Percentiles rank a stretch among this genome's conserved stretches.
Evolutionary conservation across 495 filamentous ascomycete genomes (phyloP).

Genomic region (Daldinia vernicosa): DNA sequence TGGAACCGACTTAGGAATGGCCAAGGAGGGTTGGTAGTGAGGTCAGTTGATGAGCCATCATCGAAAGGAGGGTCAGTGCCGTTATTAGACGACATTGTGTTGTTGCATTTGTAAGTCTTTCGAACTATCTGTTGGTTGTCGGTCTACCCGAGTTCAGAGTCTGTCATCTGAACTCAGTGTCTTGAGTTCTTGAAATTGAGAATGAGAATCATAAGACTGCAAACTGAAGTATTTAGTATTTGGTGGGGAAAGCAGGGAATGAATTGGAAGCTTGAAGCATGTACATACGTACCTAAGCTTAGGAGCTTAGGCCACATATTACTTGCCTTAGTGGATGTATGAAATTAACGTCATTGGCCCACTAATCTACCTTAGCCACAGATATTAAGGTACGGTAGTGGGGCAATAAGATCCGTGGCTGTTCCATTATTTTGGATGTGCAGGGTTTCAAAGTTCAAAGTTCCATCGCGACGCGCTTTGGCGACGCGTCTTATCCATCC

Average conservation of each 20-base stretch:
- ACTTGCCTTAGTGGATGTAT: neutral
- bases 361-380: too few relatives aligned
- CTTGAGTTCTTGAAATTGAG: too few relatives aligned
- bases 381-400: too few relatives aligned
- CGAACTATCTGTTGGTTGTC: neutral
- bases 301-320: constrained; percentile 37
- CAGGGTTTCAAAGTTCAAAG: neutral
- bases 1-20: neutral
- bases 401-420: too few relatives aligned
- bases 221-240: constrained; percentile 3
- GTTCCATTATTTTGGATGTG: too few relatives aligned
- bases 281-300: neutral
- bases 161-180: neutral
- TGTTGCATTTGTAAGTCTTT: neutral
- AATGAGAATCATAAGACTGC: too few relatives aligned
- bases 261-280: neutral
- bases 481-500: constrained; percentile 7
- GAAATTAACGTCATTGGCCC: neutral
- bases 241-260: neutral
- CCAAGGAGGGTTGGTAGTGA: constrained; percentile 34
- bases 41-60: neutral
- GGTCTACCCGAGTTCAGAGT: too few relatives aligned
- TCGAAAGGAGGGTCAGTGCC: neutral
- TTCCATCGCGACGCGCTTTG: neutral
- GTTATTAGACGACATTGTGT: constrained; percentile 24